phyloP scores from a whole-genome alignment of 2,329 filamentous ascomycete genomes.

The Bertia moriformis region DNA sequence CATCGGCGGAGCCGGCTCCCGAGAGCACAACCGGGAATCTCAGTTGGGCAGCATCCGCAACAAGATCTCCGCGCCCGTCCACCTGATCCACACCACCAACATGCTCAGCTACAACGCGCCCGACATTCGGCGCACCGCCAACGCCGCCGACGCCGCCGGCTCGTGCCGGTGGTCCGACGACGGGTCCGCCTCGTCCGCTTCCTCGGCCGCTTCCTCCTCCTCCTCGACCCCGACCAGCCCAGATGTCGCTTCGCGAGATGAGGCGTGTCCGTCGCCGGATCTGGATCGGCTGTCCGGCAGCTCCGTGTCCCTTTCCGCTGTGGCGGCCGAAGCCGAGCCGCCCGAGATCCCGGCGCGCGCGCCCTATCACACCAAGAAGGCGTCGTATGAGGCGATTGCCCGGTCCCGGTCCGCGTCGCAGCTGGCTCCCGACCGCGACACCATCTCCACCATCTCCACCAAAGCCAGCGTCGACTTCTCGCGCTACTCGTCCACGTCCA shows the following conservation, averaged over 20 bases:
- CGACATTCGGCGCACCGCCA: slow-evolving; percentile 39
- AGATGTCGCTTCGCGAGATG: slow-evolving; percentile 39
- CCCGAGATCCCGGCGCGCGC: slow-evolving; percentile 66
- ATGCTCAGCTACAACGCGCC: slow-evolving; percentile 91
- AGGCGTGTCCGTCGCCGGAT: slow-evolving; percentile 30
- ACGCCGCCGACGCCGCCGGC: slow-evolving; percentile 28
- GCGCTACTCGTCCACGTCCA: slow-evolving; percentile 40
- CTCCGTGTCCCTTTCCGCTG: slow-evolving; percentile 44
- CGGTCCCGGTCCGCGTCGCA: slow-evolving; percentile 35
- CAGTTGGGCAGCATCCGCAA: slow-evolving; percentile 35
- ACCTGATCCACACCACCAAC: slow-evolving; percentile 86
- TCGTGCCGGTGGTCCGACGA: slow-evolving; percentile 43
- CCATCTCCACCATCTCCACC: slow-evolving; percentile 33
- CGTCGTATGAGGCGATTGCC: slow-evolving; percentile 58
- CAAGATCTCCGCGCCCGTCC: slow-evolving; percentile 77
- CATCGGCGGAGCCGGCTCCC: too few relatives aligned
- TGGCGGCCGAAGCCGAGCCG: slow-evolving; percentile 29
- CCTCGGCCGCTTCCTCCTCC: too few relatives aligned
- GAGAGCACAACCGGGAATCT: slow-evolving; percentile 36
- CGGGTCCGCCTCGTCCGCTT: slow-evolving; percentile 52
- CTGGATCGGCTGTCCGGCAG: slow-evolving; percentile 40
- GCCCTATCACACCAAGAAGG: slow-evolving; percentile 78
- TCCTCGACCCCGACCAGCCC: slow-evolving; percentile 56
- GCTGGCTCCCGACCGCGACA: slow-evolving; percentile 44
- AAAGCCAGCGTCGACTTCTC: slow-evolving; percentile 42